Evolutionary conservation across 169 alveolate species (phyloP).

Genomic region (Sarcocystis neurona): DNA sequence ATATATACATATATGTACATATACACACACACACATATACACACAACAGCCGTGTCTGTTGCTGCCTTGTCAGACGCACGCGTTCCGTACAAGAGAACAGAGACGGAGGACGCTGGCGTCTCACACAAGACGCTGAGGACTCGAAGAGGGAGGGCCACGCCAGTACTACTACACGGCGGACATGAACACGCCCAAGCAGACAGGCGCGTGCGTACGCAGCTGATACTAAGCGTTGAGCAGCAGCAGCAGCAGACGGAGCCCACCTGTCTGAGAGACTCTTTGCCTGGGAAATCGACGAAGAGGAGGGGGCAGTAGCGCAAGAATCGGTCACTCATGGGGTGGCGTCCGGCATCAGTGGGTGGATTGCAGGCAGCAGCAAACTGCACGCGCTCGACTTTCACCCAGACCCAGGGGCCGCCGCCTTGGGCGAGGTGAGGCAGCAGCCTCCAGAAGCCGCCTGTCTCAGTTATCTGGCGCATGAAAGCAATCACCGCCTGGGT

Average conservation of each 20-base stretch:
- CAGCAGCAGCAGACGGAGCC: too few species aligned
- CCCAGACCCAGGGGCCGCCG: constrained; percentile 78
- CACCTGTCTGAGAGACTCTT: constrained; percentile 93
- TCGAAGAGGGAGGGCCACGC: too few species aligned
- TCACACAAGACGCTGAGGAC: too few species aligned
- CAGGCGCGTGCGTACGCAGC: neutral
- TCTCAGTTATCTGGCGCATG: constrained; percentile 94
- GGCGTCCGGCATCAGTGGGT: constrained; percentile 98
- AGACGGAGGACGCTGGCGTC: too few species aligned
- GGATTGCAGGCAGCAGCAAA: constrained; percentile 99
- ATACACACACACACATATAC: neutral
- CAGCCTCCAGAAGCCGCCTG: constrained; percentile 95
- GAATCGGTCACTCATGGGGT: constrained; percentile 94
- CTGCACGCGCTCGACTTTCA: constrained; percentile 93
- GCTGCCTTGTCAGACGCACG: too few species aligned
- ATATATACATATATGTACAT: neutral
- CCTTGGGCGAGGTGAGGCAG: constrained; percentile 78
- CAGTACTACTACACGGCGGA: too few species aligned
- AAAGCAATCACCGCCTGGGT: constrained; percentile 95
- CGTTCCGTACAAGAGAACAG: too few species aligned
- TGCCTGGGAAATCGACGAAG: constrained; percentile 98
- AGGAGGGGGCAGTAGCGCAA: constrained; percentile 93
- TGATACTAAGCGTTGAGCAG: neutral
- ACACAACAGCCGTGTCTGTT: neutral
- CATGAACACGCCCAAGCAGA: too few species aligned